Evolutionary conservation across 306 rosid species (phyloP).

Genomic region (Glycyrrhiza uralensis): DNA sequence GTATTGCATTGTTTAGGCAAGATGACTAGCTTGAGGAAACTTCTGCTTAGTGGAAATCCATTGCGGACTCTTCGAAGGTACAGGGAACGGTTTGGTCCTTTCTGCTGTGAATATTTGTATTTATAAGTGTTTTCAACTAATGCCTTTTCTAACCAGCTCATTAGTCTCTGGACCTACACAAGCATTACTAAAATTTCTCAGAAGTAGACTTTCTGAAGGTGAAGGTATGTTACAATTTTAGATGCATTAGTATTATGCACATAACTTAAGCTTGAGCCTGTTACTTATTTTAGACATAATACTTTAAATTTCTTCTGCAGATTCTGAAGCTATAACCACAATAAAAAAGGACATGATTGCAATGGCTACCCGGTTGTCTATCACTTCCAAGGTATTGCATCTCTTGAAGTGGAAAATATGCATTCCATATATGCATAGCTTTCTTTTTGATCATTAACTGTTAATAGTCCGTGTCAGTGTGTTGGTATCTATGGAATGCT

Average conservation of each 20-base stretch:
- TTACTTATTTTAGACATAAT: slow-evolving; percentile 9
- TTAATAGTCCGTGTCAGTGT: neutral
- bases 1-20: slow-evolving; percentile 55
- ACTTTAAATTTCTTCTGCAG: slow-evolving; percentile 41
- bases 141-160: slow-evolving; percentile 53
- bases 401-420: neutral
- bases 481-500: neutral
- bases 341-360: slow-evolving; percentile 62
- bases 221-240: slow-evolving; percentile 49
- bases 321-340: slow-evolving; percentile 49
- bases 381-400: slow-evolving; percentile 75
- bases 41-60: slow-evolving; percentile 81
- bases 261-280: slow-evolving; percentile 1
- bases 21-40: slow-evolving; percentile 88
- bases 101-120: slow-evolving; percentile 5
- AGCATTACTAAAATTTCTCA: slow-evolving; percentile 69
- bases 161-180: slow-evolving; percentile 87
- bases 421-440: neutral
- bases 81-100: slow-evolving; percentile 13
- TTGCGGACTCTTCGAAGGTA: slow-evolving; percentile 91
- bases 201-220: slow-evolving; percentile 76
- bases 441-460: neutral
- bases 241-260: neutral
- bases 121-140: slow-evolving; percentile 20
- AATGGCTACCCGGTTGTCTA: slow-evolving; percentile 78